Percentiles rank a stretch among this genome's conserved stretches.
Conservation (phyloP, 345 rosid species). For the Carallia pectinifolia region DNA sequence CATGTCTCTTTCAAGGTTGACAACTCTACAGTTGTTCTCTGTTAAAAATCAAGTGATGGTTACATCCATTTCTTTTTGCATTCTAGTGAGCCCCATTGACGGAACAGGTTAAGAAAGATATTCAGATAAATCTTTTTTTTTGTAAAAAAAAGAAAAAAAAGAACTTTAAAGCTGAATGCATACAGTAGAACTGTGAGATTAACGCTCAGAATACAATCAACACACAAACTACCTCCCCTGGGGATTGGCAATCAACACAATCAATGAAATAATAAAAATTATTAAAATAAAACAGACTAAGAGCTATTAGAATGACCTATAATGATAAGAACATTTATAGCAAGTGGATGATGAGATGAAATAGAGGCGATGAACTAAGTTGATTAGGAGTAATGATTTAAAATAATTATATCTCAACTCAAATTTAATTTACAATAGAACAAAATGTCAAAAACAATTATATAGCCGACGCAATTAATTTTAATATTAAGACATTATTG, state of each 20-base stretch:
- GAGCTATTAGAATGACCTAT: too few relatives aligned
- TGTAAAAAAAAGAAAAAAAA: not conserved
- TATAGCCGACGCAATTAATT: too few relatives aligned
- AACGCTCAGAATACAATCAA: not conserved
- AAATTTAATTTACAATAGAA: too few relatives aligned
- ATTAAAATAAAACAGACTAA: too few relatives aligned
- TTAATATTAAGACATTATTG: too few relatives aligned
- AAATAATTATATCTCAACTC: too few relatives aligned
- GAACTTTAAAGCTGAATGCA: not conserved
- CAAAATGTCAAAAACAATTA: too few relatives aligned
- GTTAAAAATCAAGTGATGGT: slow-evolving; percentile 21
- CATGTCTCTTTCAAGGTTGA: slow-evolving; percentile 40
- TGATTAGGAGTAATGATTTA: too few relatives aligned
- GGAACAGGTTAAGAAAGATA: not conserved
- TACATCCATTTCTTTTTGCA: slow-evolving; percentile 43
- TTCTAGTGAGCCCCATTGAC: not conserved
- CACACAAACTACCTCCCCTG: slow-evolving; percentile 6
- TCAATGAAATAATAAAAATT: too few relatives aligned
- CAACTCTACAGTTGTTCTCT: slow-evolving; percentile 8
- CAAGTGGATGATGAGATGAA: too few relatives aligned
- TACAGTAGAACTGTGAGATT: not conserved
- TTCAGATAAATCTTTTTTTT: not conserved
- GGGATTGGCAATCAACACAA: not conserved
- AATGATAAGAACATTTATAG: too few relatives aligned
- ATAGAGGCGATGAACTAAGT: too few relatives aligned